phyloP scores from a whole-genome alignment of 495 filamentous ascomycete species.

The Annulohypoxylon maeteangense region DNA sequence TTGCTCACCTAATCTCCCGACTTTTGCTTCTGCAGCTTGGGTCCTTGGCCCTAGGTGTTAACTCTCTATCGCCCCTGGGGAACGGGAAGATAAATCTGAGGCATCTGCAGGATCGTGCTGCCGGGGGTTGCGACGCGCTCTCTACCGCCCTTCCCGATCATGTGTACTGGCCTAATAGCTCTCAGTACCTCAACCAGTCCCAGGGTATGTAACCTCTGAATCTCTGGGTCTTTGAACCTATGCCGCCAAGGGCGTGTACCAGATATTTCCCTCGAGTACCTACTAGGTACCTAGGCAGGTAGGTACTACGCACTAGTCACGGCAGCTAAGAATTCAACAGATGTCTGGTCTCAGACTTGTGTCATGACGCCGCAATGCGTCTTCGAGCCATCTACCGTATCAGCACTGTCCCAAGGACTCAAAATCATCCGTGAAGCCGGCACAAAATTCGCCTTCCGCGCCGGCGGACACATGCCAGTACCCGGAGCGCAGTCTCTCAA shows the following conservation, averaged over 20 bases:
- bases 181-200: conserved; percentile 18
- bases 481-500: conserved; percentile 23
- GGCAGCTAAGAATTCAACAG: conserved; percentile 14
- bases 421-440: conserved; percentile 12
- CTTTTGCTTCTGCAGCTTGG: conserved; percentile 10
- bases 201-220: neutral
- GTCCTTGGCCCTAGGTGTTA: conserved; percentile 5
- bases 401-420: conserved; percentile 11
- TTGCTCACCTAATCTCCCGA: neutral
- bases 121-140: neutral
- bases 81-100: neutral
- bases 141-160: conserved; percentile 1
- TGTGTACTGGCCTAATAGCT: conserved; percentile 6
- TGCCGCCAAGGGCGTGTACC: neutral
- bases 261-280: no score
- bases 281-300: no score
- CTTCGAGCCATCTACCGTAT: conserved; percentile 17
- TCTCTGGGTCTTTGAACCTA: no score
- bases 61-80: neutral
- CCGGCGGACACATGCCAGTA: conserved; percentile 30
- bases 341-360: conserved; percentile 25
- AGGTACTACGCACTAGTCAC: no score
- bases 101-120: neutral
- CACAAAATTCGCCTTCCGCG: conserved; percentile 22
- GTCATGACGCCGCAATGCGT: conserved; percentile 23